Base-by-base conservation (phyloP, 352 stramenopile species). In the Globisporangium parvum region DNA sequence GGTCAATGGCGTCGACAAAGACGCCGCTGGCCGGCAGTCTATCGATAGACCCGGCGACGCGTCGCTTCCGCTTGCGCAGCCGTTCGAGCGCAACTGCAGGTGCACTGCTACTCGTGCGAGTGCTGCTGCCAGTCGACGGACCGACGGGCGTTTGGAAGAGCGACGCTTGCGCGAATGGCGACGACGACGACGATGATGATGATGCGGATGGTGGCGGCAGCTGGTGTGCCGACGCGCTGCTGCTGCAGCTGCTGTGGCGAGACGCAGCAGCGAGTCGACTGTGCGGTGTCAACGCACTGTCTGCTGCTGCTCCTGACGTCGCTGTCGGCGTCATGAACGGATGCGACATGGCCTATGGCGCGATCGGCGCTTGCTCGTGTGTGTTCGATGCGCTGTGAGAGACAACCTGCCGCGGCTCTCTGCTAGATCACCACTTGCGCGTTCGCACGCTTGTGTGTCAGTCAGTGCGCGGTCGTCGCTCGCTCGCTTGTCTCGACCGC, bases 11-110 rank as follows among this genome's bases (percentile, higher is more conserved):
- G 28, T 62, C 53, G 53, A 62, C 55, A n/a, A 51, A 62, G 47
- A 31, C 47, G 28, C 47, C 26, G n/a, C 44, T 12, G 23, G 20
- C 45, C 14, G n/a, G n/a, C 11, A 42, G 55, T 37, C 63, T 64
- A n/a, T 65, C 67, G 48, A 75, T 65, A 47, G 75, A 71, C 4
- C 57, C 67, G 18, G 62, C 53, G n/a, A 76, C 59, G 55, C 71
- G 61, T 26, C 74, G 60, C 35, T 73, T 70, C 12, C 74, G 67
- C 51, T 85, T 85, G 58, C 58, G 71, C 23, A 53, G 59, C 45
- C 53, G 52, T 8, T 65, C 51, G 31, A 56, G 49, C 31, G 44
- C 41, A 15, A 44, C 42, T 33, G n/a, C 57, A 41, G 51, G 35
- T 14, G 26, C 48, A 14, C 18, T 44, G 15, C 12, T 44, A 14